Evolutionary conservation across 1,284 basidiomycete genomes (phyloP), one percentile per base, ranked within the genome.

Genomic region (Moesziomyces sp.): DNA sequence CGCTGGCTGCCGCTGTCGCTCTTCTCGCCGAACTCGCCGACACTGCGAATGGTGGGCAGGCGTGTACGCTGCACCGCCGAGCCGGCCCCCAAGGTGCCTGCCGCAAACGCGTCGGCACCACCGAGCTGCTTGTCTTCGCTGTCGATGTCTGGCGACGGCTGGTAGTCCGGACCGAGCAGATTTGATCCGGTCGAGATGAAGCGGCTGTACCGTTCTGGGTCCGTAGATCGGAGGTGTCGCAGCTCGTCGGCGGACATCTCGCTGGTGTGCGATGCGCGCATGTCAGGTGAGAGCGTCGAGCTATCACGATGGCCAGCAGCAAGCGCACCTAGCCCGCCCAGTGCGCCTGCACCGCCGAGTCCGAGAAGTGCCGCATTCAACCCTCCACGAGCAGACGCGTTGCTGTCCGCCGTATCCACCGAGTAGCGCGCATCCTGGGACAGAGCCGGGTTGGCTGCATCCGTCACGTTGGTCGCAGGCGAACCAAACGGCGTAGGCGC

Each of bases 11-110:
- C 46, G 48, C 49, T 44, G 18, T 67, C 61, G 60, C 60, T 59
- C 45, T 53, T 56, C 51, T 78, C 77, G 23, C 77, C 75, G 21
- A 79, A 74, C 47, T 79, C 77, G 44, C 76, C 62, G 9, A 79
- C 77, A 40, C 67, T 74, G 8, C 55, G 68, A 50, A 79, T 79
- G 9, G 77, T 77, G 1, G 77, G 59, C 30, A 79, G 63, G 1
- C 77, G 56, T 0, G 60, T 45, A 16, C 57, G 63, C 21, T 52
- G 57, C 28, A 33, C 43, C 18, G 48, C 52, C 4, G 46, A 30
- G 5, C 26, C 62, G 9, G 26, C 52, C 21, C 57, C 54, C 24
- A 49, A 21, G 1, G 52, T 52, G 2, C 48, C 63, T 9, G 23
- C 13, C n/a, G 19, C 45, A 10, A 43, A 45, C 3, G 28, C 42